Evolutionary conservation across 768 basidiomycete genomes (phyloP), one percentile per base, ranked within the genome.

Genomic region (Sarcodon sp.): DNA sequence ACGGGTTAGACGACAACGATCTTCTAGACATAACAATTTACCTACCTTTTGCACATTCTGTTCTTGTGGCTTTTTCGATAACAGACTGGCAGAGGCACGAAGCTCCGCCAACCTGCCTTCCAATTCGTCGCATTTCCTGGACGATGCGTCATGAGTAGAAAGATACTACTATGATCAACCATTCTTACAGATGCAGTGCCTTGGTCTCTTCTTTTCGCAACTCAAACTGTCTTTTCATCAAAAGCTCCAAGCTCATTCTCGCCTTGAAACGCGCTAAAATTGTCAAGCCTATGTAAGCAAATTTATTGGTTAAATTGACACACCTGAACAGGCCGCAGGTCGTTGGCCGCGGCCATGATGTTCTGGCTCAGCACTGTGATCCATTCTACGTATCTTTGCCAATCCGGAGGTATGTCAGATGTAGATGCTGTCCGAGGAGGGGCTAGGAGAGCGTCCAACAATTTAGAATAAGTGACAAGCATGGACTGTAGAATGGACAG

Each of bases 291-390:
- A 45, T n/a, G 15, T 16, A 31, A 18, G 34, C 12, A 48, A n/a
- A 9, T 13, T 35, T 34, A 51, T 35, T 44, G 33, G n/a, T 31
- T 21, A 35, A 39, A 33, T 41, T 12, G 43, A 59, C 64, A 9
- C 21, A 81, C 88, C 74, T 93, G 90, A 4, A 91, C 84, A 0
- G 89, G 90, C 21, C 91, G 77, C 45, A 93, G 65, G 56, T 91
- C 89, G 57, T 94, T 94, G 35, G 86, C 87, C 13, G 87, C 85
- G 11, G 83, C 86, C 78, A 92, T 87, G 49, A 94, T 72, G 61
- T 93, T 94, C 61, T 88, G 84, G 6, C 79, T 79, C 47, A 90
- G 73, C 1, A 86, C 69, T 9, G 73, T 79, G 46, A 92, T 83
- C 84, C 89, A 89, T 58, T 88, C 84, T 1, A 85, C 69, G 47